These are phyloP conservation scores for Botrytis fabae DNA, from an alignment of 2,329 filamentous ascomycete species.

Conservation along the genomic window DNA sequence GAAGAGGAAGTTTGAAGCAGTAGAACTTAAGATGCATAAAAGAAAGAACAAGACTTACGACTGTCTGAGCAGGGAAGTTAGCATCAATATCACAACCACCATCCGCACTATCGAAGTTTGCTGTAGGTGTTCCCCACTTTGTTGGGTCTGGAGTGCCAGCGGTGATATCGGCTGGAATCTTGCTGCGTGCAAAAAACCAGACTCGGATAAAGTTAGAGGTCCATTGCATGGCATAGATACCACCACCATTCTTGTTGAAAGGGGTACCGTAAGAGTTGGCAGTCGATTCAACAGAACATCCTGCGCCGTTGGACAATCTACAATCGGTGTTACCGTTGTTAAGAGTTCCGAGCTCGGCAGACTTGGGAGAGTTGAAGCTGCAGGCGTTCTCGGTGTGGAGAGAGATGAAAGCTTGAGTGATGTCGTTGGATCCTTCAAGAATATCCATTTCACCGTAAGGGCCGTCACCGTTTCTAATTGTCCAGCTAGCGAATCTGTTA, in stretches of 20 bases:
- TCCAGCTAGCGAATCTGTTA: constrained; percentile 28
- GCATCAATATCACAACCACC: constrained; percentile 66
- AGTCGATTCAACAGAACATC: constrained; percentile 43
- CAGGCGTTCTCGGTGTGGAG: constrained; percentile 30
- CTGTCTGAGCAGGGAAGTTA: constrained; percentile 70
- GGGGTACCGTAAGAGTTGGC: constrained; percentile 41
- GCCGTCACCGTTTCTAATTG: constrained; percentile 28
- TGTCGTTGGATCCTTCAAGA: constrained; percentile 60
- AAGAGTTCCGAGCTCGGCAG: constrained; percentile 27
- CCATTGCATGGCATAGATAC: constrained; percentile 62
- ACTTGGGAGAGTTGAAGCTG: constrained; percentile 28
- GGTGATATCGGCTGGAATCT: constrained; percentile 69
- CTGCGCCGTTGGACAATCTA: constrained; percentile 44
- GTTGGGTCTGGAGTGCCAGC: constrained; percentile 60
- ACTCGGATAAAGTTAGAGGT: constrained; percentile 48
- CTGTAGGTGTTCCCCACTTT: constrained; percentile 66
- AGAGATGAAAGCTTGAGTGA: constrained; percentile 27
- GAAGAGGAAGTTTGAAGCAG: not conserved
- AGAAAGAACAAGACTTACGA: constrained; percentile 50
- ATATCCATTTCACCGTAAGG: constrained; percentile 38
- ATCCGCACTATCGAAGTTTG: constrained; percentile 53
- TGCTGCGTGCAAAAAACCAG: constrained; percentile 61
- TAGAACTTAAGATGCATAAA: not conserved
- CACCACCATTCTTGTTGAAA: constrained; percentile 40
- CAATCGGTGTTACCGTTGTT: constrained; percentile 44